Conservation (phyloP, 768 basidiomycete species). For the Lentinula raphanica region DNA sequence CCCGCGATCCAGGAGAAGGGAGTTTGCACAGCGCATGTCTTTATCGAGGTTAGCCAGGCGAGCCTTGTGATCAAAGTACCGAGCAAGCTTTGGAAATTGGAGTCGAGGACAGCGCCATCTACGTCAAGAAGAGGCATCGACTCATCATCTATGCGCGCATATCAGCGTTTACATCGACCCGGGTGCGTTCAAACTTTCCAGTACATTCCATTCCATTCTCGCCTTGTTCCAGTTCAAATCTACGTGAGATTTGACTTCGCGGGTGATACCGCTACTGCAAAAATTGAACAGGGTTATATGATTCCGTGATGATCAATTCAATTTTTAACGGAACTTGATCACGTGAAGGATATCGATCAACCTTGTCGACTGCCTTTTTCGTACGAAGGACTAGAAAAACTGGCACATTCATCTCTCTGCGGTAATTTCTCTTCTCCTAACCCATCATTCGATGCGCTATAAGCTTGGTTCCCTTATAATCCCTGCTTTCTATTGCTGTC, state of each 20-base stretch:
- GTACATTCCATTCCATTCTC: not conserved
- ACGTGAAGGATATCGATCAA: conserved; percentile 3
- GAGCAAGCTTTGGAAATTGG: too few species aligned
- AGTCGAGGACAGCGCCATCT: not conserved
- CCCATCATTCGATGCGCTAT: not conserved
- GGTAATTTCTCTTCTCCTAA: not conserved
- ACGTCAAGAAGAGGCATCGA: not conserved
- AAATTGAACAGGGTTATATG: not conserved
- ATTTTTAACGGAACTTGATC: not conserved
- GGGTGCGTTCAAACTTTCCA: not conserved
- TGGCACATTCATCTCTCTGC: not conserved
- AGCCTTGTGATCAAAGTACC: not conserved
- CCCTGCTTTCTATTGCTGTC: not conserved
- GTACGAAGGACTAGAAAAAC: not conserved
- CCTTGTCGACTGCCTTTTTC: conserved; percentile 2
- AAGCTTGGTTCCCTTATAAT: not conserved
- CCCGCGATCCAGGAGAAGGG: not conserved
- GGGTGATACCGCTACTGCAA: not conserved
- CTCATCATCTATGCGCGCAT: not conserved
- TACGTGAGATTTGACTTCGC: not conserved
- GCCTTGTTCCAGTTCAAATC: not conserved
- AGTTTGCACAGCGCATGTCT: too few species aligned
- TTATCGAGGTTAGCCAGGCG: not conserved
- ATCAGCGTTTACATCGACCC: too few species aligned
- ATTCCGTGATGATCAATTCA: not conserved